These are phyloP conservation scores for Leishmania gerbilli DNA, from an alignment of 208 protist genomes.

Conservation along the genomic window DNA sequence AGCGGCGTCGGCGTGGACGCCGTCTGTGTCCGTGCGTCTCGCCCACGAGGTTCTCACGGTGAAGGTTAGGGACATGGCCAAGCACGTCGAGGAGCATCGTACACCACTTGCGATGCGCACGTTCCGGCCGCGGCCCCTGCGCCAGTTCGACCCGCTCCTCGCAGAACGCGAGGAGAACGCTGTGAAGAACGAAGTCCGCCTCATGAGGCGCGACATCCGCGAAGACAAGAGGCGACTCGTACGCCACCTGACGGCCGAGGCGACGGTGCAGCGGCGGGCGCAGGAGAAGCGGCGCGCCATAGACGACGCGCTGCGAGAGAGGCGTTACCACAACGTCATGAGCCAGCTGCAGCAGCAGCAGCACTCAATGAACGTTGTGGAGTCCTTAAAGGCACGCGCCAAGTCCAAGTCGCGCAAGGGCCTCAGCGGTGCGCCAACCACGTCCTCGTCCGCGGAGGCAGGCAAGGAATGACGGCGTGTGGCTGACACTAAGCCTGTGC, in stretches of 20 bases:
- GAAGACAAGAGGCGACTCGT: slow-evolving; percentile 88
- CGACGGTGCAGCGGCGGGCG: slow-evolving; percentile 72
- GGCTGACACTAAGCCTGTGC: background rate
- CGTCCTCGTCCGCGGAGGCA: slow-evolving; percentile 17
- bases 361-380: slow-evolving; percentile 88
- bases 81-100: slow-evolving; percentile 39
- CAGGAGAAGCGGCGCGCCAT: slow-evolving; percentile 53
- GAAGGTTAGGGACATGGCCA: slow-evolving; percentile 28
- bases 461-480: background rate
- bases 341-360: slow-evolving; percentile 85
- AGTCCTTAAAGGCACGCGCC: slow-evolving; percentile 69
- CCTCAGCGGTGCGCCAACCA: slow-evolving; percentile 51
- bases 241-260: slow-evolving; percentile 80
- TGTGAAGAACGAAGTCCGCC: slow-evolving; percentile 66
- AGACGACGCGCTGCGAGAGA: slow-evolving; percentile 52
- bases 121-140: slow-evolving; percentile 82
- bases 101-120: slow-evolving; percentile 84
- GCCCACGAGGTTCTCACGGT: slow-evolving; percentile 52
- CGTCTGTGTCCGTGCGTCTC: slow-evolving; percentile 34
- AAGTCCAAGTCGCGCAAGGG: slow-evolving; percentile 64
- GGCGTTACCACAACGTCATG: slow-evolving; percentile 70
- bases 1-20: slow-evolving; percentile 27
- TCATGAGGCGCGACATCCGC: slow-evolving; percentile 72
- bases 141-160: slow-evolving; percentile 84
- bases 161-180: slow-evolving; percentile 54